Evolutionary conservation across 768 basidiomycete species (phyloP).

Genomic region (Pleurotus tuber-regium): DNA sequence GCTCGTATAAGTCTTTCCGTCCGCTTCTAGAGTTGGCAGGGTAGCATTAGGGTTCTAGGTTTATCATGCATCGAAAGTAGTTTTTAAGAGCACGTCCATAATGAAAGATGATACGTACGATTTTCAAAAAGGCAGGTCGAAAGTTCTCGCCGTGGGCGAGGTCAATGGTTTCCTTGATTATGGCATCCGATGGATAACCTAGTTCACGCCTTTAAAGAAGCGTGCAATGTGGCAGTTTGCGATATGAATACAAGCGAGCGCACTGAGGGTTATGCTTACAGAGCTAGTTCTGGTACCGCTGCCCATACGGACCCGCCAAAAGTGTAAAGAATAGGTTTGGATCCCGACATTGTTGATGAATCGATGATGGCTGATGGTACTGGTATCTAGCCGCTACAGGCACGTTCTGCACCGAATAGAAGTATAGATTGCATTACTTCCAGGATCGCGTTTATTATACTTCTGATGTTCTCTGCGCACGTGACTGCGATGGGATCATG

Average conservation of each 20-base stretch:
- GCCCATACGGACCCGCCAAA: conserved; percentile 26
- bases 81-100: not conserved
- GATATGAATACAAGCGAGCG: not conserved
- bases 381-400: no score
- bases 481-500: not conserved
- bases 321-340: conserved; percentile 22
- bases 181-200: conserved; percentile 32
- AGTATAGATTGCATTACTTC: no score
- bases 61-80: not conserved
- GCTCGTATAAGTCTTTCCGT: conserved; percentile 33
- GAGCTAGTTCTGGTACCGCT: conserved; percentile 24
- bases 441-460: not conserved
- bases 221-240: not conserved
- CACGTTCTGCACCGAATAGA: no score
- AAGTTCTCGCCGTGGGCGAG: conserved; percentile 49
- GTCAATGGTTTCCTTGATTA: conserved; percentile 36
- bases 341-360: not conserved
- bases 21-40: conserved; percentile 38
- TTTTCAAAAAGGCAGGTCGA: conserved; percentile 38
- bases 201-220: conserved; percentile 30
- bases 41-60: conserved; percentile 42
- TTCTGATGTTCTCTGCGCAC: not conserved
- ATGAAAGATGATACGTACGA: conserved; percentile 23
- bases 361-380: not conserved
- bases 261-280: conserved; percentile 12